Evolutionary conservation across 2,329 filamentous ascomycete species (phyloP).

Genomic region (Aureobasidium melanogenum): DNA sequence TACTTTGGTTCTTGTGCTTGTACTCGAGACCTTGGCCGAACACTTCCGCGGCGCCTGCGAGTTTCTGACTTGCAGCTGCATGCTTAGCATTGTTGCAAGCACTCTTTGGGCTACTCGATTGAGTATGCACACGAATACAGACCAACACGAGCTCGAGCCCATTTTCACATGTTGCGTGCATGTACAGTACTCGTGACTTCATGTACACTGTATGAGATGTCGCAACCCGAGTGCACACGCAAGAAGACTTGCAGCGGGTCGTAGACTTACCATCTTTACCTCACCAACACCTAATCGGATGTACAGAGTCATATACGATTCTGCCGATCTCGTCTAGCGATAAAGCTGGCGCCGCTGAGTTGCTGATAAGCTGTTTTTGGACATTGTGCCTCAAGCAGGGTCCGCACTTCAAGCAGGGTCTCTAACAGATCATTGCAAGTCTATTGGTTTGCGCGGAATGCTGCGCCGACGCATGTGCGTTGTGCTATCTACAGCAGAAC

Average conservation of each 20-base stretch:
- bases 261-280: neutral
- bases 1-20: neutral
- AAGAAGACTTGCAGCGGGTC: neutral
- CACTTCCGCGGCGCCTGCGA: neutral
- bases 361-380: neutral
- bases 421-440: neutral
- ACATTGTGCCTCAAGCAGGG: neutral
- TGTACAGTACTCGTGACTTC: slow-evolving; percentile 9
- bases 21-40: neutral
- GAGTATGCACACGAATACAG: neutral
- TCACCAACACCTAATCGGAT: neutral
- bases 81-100: neutral
- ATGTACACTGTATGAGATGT: neutral
- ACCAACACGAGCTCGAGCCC: neutral
- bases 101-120: neutral
- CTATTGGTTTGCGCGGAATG: neutral
- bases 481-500: slow-evolving; percentile 10
- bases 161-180: slow-evolving; percentile 3
- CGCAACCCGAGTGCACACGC: neutral
- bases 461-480: neutral
- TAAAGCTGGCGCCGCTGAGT: neutral
- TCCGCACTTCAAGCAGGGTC: neutral
- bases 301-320: neutral
- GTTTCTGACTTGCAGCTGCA: slow-evolving; percentile 4
- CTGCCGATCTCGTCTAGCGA: neutral